Base-by-base conservation (phyloP, 495 filamentous ascomycete genomes). In the Tirmania nivea region DNA sequence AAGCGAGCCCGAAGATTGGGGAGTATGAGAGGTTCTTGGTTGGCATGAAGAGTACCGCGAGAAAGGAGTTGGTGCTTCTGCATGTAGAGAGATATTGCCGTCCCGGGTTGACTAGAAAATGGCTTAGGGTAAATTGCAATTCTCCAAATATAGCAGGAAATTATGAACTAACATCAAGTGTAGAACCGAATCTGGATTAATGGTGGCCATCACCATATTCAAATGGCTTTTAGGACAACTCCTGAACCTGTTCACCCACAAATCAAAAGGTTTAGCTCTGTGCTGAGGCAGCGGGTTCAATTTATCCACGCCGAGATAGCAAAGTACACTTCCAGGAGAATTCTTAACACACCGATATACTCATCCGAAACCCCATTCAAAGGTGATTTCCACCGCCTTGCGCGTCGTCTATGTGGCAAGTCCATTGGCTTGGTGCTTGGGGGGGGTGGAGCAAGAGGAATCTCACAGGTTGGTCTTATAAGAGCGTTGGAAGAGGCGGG, bases 161-260 rank as follows among this genome's bases (percentile, higher is more conserved):
- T 19, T 9, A 19, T 47, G 25, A n/a, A 21, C 48, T 50, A 50
- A 50, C 48, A 19, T 50, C 3, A 19, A 50, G 25, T 31, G 25
- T 50, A 85, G 60, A 94, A 94, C 63, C 80, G 90, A 0, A 75
- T 93, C 53, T 97, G 90, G 90, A 86, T 97, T 60, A 97, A 95
- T 60, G 90, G 90, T n/a, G 86, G 90, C 39, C 92, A 97, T 65
- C 89, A 94, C 63, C 90, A 97, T 60, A 83, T 97, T 21, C 90
- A 97, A 63, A 95, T 97, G 90, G 73, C 83, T 1, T 92, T 88
- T 67, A 79, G 80, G 36, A 74, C 80, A n/a, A 79, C 80, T 31
- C 68, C 79, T 6, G 80, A 89, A 31, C 58, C 76, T 84, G 0
- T 84, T 0, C 79, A 92, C 57, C 77, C 84, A 0, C 83, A 81